These are phyloP conservation scores for Lactarius akahatsu DNA, from an alignment of 768 basidiomycete species.

Conservation along the genomic window DNA sequence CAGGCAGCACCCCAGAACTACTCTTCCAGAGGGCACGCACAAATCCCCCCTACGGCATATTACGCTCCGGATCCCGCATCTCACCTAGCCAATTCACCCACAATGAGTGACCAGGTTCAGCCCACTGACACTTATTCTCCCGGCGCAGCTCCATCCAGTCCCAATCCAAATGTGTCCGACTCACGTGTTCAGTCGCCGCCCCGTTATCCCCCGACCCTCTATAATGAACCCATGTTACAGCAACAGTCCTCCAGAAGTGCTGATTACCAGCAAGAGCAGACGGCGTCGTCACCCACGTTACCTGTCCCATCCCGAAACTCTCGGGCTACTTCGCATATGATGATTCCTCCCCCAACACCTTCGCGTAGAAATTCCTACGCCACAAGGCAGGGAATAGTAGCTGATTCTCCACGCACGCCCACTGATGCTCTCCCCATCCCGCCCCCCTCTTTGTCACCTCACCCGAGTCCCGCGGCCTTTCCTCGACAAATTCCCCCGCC, in stretches of 20 bases:
- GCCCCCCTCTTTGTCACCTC: constrained; percentile 22
- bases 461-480: constrained; percentile 15
- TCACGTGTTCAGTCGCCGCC: constrained; percentile 1
- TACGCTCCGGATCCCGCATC: constrained; percentile 6
- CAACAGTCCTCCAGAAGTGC: constrained; percentile 1
- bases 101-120: neutral
- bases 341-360: neutral
- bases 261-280: constrained; percentile 7
- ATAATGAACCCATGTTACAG: constrained; percentile 19
- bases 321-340: constrained; percentile 8
- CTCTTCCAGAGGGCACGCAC: constrained; percentile 10
- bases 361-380: neutral
- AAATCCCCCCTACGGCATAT: constrained; percentile 20
- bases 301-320: constrained; percentile 13
- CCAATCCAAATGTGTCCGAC: neutral
- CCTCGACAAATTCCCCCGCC: constrained; percentile 7
- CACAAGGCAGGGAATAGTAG: neutral
- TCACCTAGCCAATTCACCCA: neutral
- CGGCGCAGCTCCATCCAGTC: neutral
- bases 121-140: constrained; percentile 6
- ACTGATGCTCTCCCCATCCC: constrained; percentile 21
- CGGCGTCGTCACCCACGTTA: constrained; percentile 11
- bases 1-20: neutral
- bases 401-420: constrained; percentile 8
- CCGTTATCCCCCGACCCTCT: constrained; percentile 23